Evolutionary conservation across 108 stramenopile genomes (phyloP).

Genomic region (Skeletonema grethae): DNA sequence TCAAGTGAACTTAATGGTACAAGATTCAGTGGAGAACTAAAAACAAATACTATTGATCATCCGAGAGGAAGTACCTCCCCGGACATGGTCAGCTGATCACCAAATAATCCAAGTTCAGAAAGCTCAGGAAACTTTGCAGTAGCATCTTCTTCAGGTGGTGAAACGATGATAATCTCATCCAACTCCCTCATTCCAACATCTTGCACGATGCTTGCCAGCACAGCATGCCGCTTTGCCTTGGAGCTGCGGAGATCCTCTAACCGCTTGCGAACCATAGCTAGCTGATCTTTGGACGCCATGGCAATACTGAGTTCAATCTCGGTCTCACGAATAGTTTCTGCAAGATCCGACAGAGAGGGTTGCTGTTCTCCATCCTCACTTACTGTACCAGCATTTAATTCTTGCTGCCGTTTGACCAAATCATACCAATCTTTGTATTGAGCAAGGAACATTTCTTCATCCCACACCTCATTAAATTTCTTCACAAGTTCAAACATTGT

Average conservation of each 20-base stretch:
- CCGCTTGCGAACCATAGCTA: constrained; percentile 59
- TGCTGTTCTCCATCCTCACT: constrained; percentile 8
- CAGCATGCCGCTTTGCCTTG: constrained; percentile 61
- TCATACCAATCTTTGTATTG: constrained; percentile 78
- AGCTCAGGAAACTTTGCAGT: constrained; percentile 37
- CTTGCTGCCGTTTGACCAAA: constrained; percentile 76
- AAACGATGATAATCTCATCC: constrained; percentile 51
- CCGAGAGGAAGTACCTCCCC: constrained; percentile 39
- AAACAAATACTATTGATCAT: no score
- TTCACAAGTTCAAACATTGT: constrained; percentile 30
- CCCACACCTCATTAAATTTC: constrained; percentile 58
- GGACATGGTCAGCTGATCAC: constrained; percentile 32
- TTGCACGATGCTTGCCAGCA: constrained; percentile 78
- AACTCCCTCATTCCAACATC: constrained; percentile 85
- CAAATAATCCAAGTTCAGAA: constrained; percentile 42
- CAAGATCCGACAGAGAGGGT: constrained; percentile 48
- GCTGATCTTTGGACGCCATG: constrained; percentile 57
- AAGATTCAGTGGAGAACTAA: no score
- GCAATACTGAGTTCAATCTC: constrained; percentile 84
- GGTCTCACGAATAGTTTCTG: constrained; percentile 66
- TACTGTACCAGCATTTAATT: constrained; percentile 25
- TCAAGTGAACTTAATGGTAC: no score
- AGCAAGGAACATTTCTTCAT: constrained; percentile 68
- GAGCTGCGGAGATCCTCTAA: constrained; percentile 61
- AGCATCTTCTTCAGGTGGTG: constrained; percentile 19